Percentiles rank a stretch among this genome's conserved stretches.
These are phyloP conservation scores for Gossypium schwendimanii DNA, from an alignment of 441 rosid species.

Conservation along the genomic window DNA sequence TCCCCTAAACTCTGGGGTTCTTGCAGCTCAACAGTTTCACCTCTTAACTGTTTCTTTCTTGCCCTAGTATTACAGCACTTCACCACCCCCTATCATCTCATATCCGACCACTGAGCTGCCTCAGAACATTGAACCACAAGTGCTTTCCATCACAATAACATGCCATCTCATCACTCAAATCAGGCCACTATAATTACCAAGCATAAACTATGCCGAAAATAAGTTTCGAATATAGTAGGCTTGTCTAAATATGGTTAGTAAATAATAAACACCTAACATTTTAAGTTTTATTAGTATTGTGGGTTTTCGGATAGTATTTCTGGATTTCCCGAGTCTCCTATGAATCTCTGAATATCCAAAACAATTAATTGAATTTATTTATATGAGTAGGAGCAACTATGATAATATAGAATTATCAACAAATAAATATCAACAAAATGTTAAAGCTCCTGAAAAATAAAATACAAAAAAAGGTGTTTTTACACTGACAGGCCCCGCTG, in stretches of 20 bases:
- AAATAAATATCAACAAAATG: not conserved
- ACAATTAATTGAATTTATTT: not conserved
- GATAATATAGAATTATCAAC: not conserved
- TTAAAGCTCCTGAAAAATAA: not conserved
- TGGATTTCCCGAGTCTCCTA: not conserved
- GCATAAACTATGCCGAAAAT: not conserved
- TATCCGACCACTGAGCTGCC: not conserved
- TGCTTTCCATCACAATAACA: not conserved
- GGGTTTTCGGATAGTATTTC: not conserved
- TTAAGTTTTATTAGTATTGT: not conserved
- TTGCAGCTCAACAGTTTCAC: not conserved
- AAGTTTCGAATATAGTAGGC: not conserved
- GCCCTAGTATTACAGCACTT: not conserved
- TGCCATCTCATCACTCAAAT: not conserved
- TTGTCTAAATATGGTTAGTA: not conserved
- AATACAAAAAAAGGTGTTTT: not conserved
- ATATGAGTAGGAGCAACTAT: not conserved
- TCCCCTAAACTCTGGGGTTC: not conserved
- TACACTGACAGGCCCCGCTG: not conserved
- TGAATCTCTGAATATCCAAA: not conserved
- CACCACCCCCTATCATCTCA: not conserved
- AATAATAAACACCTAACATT: not conserved
- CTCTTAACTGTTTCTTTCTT: not conserved
- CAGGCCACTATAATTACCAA: not conserved
- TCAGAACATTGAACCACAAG: not conserved